Evolutionary conservation across 1,139 yeast species (phyloP).

Genomic region (Pichia sp.): DNA sequence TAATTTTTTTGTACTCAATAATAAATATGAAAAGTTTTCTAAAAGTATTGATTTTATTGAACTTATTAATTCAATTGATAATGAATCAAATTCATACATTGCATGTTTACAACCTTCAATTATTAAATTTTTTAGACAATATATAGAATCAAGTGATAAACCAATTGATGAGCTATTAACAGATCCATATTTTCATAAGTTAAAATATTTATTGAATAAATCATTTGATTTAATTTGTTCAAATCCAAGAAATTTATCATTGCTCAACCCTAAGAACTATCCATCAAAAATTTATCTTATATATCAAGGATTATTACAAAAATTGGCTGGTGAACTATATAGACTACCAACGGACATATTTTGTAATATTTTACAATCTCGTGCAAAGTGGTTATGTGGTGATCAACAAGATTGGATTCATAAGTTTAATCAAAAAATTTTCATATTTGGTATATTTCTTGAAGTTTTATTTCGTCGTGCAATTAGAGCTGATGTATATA

Average conservation of each 20-base stretch:
- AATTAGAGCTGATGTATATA: background rate
- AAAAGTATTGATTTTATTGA: conserved; percentile 9
- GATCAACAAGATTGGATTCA: conserved; percentile 13
- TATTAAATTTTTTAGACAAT: background rate
- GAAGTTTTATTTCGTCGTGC: conserved; percentile 16
- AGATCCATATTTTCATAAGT: background rate
- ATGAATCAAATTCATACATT: background rate
- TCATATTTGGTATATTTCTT: conserved; percentile 14
- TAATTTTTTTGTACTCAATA: background rate
- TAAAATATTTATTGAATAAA: conserved; percentile 53
- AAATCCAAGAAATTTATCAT: conserved; percentile 9
- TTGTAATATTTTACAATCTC: conserved; percentile 1
- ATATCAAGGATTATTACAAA: conserved; percentile 9
- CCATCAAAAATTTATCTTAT: conserved; percentile 13
- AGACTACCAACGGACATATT: conserved; percentile 1
- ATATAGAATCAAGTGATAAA: background rate
- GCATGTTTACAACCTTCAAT: conserved; percentile 4
- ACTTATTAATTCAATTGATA: conserved; percentile 5
- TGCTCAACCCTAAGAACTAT: conserved; percentile 16
- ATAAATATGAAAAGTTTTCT: background rate
- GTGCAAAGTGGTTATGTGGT: conserved; percentile 11
- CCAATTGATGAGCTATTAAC: background rate
- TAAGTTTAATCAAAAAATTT: conserved; percentile 12
- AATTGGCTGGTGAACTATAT: conserved; percentile 8
- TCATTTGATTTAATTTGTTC: conserved; percentile 12